Evolutionary conservation across 305 asterid species (phyloP).

Genomic region (Fraxinus floribunda): DNA sequence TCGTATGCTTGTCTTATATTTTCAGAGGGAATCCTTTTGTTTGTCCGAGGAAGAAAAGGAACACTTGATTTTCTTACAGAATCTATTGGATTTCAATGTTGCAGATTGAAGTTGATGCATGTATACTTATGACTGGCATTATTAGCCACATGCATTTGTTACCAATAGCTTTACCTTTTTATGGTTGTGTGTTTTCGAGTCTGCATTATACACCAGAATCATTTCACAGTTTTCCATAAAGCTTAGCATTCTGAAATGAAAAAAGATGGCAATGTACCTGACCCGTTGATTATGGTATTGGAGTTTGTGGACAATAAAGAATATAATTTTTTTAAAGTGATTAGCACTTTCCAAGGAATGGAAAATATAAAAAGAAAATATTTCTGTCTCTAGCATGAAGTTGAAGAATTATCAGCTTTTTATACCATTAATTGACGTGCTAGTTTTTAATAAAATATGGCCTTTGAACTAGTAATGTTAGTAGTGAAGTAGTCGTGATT

Average conservation of each 20-base stretch:
- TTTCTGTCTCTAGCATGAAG: background rate
- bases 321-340: background rate
- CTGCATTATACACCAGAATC: background rate
- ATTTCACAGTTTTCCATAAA: constrained; percentile 27
- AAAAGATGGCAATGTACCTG: background rate
- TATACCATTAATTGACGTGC: background rate
- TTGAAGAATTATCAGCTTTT: background rate
- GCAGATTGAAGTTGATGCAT: background rate
- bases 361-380: background rate
- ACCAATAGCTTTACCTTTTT: background rate
- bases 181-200: constrained; percentile 8
- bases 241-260: background rate
- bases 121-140: background rate
- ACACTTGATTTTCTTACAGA: background rate
- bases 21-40: background rate
- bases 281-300: background rate
- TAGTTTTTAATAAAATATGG: background rate
- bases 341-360: background rate
- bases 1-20: background rate
- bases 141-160: constrained; percentile 16
- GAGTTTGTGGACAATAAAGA: background rate
- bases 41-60: background rate
- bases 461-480: background rate
- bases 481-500: background rate
- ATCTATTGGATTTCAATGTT: background rate